A percentile compares a stretch with the other conserved stretches of the same genome.
Evolutionary conservation across 495 filamentous ascomycete genomes (phyloP).

Genomic region (Lentithecium fluviatile): DNA sequence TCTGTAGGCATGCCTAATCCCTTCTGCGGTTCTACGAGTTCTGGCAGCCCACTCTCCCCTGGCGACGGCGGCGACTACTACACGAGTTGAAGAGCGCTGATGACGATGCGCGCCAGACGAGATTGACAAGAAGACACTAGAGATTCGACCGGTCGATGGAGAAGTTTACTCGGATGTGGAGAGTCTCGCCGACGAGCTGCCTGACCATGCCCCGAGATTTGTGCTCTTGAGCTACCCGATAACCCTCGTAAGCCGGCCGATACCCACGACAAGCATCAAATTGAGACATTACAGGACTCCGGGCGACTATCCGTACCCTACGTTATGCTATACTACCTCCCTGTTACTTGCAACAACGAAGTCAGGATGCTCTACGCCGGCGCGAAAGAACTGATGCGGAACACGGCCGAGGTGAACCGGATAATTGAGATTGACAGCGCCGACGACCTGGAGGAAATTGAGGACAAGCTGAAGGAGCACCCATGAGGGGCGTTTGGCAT

Average conservation of each 20-base stretch:
- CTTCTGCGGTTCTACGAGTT: background rate
- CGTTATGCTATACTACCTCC: slow-evolving; percentile 89
- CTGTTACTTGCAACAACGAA: slow-evolving; percentile 79
- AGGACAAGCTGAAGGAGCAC: slow-evolving; percentile 55
- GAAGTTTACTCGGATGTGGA: slow-evolving; percentile 76
- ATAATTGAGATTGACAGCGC: slow-evolving; percentile 75
- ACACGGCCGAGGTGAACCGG: slow-evolving; percentile 76
- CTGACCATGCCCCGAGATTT: slow-evolving; percentile 87
- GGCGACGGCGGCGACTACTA: slow-evolving; percentile 5
- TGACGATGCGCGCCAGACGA: slow-evolving; percentile 55
- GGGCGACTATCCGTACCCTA: slow-evolving; percentile 75
- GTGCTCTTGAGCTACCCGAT: slow-evolving; percentile 86
- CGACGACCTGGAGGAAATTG: slow-evolving; percentile 75
- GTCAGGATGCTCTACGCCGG: slow-evolving; percentile 91
- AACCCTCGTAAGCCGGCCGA: slow-evolving; percentile 62
- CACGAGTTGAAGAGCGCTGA: slow-evolving; percentile 25
- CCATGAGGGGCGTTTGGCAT: too few relatives aligned
- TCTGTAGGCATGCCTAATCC: slow-evolving; percentile 65
- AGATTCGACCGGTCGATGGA: slow-evolving; percentile 76
- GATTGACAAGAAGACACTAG: slow-evolving; percentile 83
- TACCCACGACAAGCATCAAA: background rate
- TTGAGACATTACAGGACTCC: slow-evolving; percentile 49
- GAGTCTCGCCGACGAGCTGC: slow-evolving; percentile 81
- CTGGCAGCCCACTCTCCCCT: slow-evolving; percentile 9
- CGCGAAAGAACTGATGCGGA: slow-evolving; percentile 92